Base-by-base conservation (phyloP, 257 asterid species). In the Petrea volubilis region DNA sequence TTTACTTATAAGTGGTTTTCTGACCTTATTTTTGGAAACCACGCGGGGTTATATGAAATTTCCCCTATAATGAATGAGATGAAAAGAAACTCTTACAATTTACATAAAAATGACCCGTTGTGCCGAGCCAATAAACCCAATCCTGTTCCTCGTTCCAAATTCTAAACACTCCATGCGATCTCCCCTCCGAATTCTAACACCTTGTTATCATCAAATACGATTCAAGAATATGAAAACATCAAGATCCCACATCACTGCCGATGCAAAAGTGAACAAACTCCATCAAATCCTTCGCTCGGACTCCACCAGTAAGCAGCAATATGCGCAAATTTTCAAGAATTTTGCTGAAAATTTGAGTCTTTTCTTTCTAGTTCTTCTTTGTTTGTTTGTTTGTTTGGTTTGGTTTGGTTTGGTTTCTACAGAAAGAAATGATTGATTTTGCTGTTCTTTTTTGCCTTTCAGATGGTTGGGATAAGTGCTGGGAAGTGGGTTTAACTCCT, bases 381-480 rank as follows among this genome's bases (percentile, higher is more conserved):
- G 31, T 23, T 34, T 41, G 18, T 31, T 46, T 36, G 0, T 46
- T 70, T 23, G 25, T 20, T 3, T 52, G 27, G 46, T 17, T 25
- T 12, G 6, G 25, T 58, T 56, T 44, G 21, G 20, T 51, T 21
- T 5, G 31, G 15, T n/a, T n/a, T 43, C 62, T n/a, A 18, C 25
- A 18, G 40, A 27, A 51, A 38, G 15, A 27, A 44, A 0, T 2
- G 31, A 18, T 2, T 53, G 53, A 15, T 21, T 33, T 21, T 46
- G 50, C 23, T 43, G n/a, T n/a, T n/a, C n/a, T n/a, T n/a, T n/a
- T n/a, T n/a, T n/a, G n/a, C n/a, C 50, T 21, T 81, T 57, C 77
- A 82, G 98, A 76, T 49, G 90, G 90, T 28, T 92, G 98, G 97
- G 92, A 90, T 33, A 82, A 81, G 66, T 90, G 92, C 77, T 92